A percentile compares a stretch with the other conserved stretches of the same genome.
Evolutionary conservation across 2,329 filamentous ascomycete genomes (phyloP).

Genomic region (Aotearoamyces nothofagi): DNA sequence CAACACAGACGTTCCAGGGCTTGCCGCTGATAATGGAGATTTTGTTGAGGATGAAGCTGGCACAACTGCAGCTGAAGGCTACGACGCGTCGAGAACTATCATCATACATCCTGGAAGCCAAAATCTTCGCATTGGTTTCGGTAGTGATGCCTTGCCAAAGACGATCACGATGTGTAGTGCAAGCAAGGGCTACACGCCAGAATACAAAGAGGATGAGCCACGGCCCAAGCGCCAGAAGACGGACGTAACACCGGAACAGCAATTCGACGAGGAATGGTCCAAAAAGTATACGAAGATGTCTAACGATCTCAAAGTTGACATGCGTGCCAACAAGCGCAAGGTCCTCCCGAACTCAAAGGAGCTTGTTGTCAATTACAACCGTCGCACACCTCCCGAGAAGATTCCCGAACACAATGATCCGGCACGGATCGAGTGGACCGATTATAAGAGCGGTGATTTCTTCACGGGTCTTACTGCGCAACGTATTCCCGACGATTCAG

Average conservation of each 20-base stretch:
- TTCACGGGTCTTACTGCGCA: conserved; percentile 73
- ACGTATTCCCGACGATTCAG: conserved; percentile 77
- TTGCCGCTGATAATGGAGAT: conserved; percentile 37
- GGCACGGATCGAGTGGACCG: conserved; percentile 89
- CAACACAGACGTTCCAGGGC: conserved; percentile 47
- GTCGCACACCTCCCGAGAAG: conserved; percentile 64
- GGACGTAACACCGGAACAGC: conserved; percentile 46
- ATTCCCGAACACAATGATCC: conserved; percentile 94
- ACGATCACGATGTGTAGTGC: conserved; percentile 90
- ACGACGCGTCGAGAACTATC: conserved; percentile 77
- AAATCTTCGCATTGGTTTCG: conserved; percentile 84
- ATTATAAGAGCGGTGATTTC: conserved; percentile 52
- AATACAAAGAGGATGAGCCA: conserved; percentile 69
- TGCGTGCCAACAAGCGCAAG: conserved; percentile 87
- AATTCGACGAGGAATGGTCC: conserved; percentile 72
- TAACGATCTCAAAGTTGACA: conserved; percentile 73
- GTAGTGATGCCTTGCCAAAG: conserved; percentile 90
- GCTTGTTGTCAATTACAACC: conserved; percentile 87
- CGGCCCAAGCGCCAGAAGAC: conserved; percentile 58
- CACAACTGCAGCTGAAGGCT: conserved; percentile 39
- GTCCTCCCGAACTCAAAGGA: conserved; percentile 97
- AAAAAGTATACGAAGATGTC: conserved; percentile 70
- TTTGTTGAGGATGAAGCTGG: conserved; percentile 32
- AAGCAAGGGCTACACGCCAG: conserved; percentile 59
- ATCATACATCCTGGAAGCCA: conserved; percentile 93